Conservation (phyloP, 73 alveolate species). For the Paramecium caudatum region DNA sequence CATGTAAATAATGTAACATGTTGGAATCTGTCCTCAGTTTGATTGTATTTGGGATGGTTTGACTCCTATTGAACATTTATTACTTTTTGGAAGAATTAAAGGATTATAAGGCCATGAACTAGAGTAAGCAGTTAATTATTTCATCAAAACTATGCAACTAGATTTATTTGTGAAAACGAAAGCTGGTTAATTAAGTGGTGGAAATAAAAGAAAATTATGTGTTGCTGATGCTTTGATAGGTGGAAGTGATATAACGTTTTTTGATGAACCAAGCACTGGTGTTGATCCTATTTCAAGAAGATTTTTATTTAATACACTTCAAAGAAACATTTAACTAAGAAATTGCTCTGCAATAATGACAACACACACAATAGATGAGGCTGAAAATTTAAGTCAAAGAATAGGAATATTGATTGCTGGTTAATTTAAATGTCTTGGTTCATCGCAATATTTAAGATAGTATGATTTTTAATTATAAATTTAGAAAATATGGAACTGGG, state of each 20-base stretch:
- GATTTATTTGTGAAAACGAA: constrained; percentile 79
- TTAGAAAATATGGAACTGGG: constrained; percentile 83
- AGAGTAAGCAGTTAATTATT: constrained; percentile 76
- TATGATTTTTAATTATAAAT: not conserved
- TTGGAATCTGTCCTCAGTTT: constrained; percentile 83
- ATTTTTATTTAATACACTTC: constrained; percentile 88
- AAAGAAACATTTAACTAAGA: constrained; percentile 78
- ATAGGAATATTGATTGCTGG: constrained; percentile 92
- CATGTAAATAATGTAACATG: constrained; percentile 60
- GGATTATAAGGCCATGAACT: constrained; percentile 72
- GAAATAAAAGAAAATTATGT: constrained; percentile 97
- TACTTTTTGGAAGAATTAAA: constrained; percentile 83
- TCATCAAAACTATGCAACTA: constrained; percentile 85
- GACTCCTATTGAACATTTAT: constrained; percentile 83
- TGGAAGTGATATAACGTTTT: constrained; percentile 90
- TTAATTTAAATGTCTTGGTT: constrained; percentile 85
- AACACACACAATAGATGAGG: constrained; percentile 96
- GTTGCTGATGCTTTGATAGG: constrained; percentile 96
- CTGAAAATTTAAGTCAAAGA: constrained; percentile 90
- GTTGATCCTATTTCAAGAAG: constrained; percentile 94
- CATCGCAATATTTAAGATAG: constrained; percentile 77
- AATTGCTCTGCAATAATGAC: constrained; percentile 86
- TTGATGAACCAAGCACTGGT: constrained; percentile 99
- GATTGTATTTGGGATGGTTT: constrained; percentile 86
- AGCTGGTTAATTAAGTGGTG: constrained; percentile 92